Conservation (phyloP, 208 protist species). For the Zelonia costaricensis region DNA sequence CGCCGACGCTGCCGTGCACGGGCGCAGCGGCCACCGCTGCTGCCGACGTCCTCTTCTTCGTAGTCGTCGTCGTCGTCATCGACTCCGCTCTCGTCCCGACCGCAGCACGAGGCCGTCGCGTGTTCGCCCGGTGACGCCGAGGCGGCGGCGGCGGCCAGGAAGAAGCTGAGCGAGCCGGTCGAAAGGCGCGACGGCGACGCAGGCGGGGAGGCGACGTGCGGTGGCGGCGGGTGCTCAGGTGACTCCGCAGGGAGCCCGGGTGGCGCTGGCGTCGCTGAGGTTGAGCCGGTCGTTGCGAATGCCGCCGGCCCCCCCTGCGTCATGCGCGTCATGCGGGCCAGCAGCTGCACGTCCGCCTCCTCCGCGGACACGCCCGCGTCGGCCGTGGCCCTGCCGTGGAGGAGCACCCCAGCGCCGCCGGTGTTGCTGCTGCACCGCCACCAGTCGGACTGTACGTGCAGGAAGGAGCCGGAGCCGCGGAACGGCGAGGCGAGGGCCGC, state of each 20-base stretch:
- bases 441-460: constrained; percentile 8
- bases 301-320: not conserved
- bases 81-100: not conserved
- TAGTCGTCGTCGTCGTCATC: constrained; percentile 1
- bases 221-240: not conserved
- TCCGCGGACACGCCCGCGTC: constrained; percentile 2
- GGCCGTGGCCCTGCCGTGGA: too few species aligned
- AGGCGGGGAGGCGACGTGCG: not conserved
- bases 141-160: constrained; percentile 4
- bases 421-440: not conserved
- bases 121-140: not conserved
- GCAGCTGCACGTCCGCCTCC: constrained; percentile 23
- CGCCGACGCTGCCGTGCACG: too few species aligned
- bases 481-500: constrained; percentile 9
- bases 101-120: not conserved
- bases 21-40: too few species aligned
- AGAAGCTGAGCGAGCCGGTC: constrained; percentile 25
- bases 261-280: too few species aligned
- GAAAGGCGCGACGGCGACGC: constrained; percentile 16
- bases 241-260: too few species aligned
- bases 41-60: not conserved
- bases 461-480: constrained; percentile 22
- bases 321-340: constrained; percentile 21
- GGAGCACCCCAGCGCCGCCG: not conserved
- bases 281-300: not conserved